A percentile compares a stretch with the other conserved stretches of the same genome.
Conservation (phyloP, 202 grass and related monocot species). For the Brachypodium distachyon region DNA sequence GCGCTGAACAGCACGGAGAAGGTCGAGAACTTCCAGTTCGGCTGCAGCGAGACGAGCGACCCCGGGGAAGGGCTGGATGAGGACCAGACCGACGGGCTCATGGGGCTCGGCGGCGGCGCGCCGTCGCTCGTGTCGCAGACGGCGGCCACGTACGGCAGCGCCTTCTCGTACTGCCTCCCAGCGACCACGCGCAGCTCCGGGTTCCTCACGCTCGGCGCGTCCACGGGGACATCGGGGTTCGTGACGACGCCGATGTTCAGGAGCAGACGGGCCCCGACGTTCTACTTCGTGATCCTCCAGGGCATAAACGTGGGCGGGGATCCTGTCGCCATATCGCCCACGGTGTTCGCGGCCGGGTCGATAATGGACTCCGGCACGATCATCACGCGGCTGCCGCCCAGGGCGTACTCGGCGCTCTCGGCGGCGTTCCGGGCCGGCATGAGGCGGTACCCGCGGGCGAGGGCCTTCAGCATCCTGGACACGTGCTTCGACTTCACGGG, state of each 20-base stretch:
- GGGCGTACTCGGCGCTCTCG: conserved; percentile 41
- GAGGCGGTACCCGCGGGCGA: neutral
- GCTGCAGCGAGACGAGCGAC: conserved; percentile 32
- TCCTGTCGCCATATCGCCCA: neutral
- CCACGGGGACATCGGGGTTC: neutral
- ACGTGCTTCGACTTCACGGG: conserved; percentile 50
- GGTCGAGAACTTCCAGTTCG: conserved; percentile 40
- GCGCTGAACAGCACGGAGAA: neutral
- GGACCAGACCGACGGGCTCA: conserved; percentile 25
- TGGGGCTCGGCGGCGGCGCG: conserved; percentile 39
- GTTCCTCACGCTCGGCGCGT: conserved; percentile 24
- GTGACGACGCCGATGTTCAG: conserved; percentile 30
- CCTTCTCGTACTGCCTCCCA: conserved; percentile 61
- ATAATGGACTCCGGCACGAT: conserved; percentile 51
- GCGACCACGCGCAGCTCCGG: neutral
- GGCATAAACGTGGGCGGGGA: conserved; percentile 25
- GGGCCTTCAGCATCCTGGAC: conserved; percentile 2
- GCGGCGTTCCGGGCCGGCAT: conserved; percentile 39
- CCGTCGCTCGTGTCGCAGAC: conserved; percentile 44
- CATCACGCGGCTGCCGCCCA: conserved; percentile 28
- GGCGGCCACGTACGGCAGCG: neutral
- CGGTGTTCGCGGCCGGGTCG: conserved; percentile 4
- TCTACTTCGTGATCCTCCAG: conserved; percentile 28
- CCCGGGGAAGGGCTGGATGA: conserved; percentile 1
- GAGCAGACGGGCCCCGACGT: neutral